Evolutionary conservation across 345 rosid genomes (phyloP).

Genomic region (Ceriops decandra): DNA sequence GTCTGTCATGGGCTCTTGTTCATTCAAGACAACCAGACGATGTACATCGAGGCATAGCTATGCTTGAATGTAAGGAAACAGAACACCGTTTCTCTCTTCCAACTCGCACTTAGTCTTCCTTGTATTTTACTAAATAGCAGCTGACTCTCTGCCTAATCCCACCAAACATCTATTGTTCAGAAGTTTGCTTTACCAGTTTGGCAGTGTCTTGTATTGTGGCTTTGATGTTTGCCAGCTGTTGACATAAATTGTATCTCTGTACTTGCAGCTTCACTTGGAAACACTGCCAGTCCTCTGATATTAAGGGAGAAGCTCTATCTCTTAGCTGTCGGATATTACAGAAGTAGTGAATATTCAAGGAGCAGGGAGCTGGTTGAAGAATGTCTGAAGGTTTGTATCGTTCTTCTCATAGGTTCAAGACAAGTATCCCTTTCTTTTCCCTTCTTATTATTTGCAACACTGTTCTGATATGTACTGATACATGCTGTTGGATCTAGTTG

Average conservation of each 20-base stretch:
- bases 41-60: conserved; percentile 69
- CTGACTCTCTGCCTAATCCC: not conserved
- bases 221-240: not conserved
- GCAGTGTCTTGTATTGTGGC: not conserved
- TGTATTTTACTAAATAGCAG: not conserved
- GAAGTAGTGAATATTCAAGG: conserved; percentile 57
- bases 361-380: conserved; percentile 59
- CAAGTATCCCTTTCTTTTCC: not conserved
- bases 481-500: not conserved
- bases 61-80: conserved; percentile 59
- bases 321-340: conserved; percentile 69
- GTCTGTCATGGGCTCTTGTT: conserved; percentile 83
- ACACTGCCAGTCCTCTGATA: conserved; percentile 29
- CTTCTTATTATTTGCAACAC: not conserved
- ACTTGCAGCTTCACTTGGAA: conserved; percentile 54
- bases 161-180: not conserved
- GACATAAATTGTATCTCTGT: not conserved
- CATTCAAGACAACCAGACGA: conserved; percentile 60
- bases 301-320: conserved; percentile 72
- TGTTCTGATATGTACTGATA: not conserved
- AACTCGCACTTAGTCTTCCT: not conserved
- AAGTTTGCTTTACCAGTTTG: not conserved
- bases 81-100: not conserved
- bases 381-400: conserved; percentile 51
- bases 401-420: too few species aligned